phyloP scores from a whole-genome alignment of 148 eudicot genomes.

The Cornus suecica region DNA sequence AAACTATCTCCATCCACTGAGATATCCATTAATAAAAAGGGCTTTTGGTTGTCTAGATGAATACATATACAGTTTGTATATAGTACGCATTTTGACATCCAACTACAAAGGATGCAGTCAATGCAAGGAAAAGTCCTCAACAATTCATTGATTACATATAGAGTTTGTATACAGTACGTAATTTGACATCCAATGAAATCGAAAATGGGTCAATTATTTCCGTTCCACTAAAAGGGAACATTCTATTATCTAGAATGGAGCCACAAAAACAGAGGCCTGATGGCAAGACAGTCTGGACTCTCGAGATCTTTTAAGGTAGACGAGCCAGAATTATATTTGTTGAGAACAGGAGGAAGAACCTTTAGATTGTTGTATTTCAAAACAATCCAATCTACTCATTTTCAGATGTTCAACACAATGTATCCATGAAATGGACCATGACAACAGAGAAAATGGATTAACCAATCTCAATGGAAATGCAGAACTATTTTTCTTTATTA shows the following conservation, averaged over 20 bases:
- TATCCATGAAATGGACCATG: neutral
- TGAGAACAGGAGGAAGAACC: neutral
- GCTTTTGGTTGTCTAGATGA: no score
- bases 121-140: neutral
- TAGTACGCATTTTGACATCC: no score
- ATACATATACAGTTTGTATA: no score
- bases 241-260: neutral
- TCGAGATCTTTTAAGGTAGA: neutral
- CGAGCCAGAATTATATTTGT: neutral
- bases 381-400: no score
- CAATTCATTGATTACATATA: neutral
- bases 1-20: no score
- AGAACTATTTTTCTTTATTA: no score
- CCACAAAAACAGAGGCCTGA: neutral
- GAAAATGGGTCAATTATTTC: no score
- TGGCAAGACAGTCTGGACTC: neutral
- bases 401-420: neutral
- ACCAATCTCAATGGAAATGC: neutral
- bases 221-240: neutral
- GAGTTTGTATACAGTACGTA: neutral
- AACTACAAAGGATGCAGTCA: no score
- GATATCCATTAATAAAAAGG: no score
- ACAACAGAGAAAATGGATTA: neutral
- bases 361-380: neutral
- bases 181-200: neutral